phyloP scores from a whole-genome alignment of 805 yeast species.

The Maudiozyma bulderi region DNA sequence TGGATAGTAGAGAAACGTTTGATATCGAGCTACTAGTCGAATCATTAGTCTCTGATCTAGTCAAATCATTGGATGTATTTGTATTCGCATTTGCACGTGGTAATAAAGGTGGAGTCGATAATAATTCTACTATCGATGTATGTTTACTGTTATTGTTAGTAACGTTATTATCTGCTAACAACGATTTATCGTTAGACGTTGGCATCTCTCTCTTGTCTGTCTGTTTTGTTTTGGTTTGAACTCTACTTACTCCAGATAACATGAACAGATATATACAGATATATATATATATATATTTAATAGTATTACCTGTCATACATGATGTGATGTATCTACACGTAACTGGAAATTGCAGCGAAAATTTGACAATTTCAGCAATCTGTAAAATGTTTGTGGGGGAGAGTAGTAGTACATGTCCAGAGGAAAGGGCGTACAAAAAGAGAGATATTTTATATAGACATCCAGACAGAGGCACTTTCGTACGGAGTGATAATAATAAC shows the following conservation, averaged over 20 bases:
- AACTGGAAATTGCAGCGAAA: too few relatives aligned
- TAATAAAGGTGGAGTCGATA: conserved; percentile 68
- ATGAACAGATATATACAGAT: too few relatives aligned
- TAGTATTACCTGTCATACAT: neutral
- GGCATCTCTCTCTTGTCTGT: conserved; percentile 4
- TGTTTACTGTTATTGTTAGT: conserved; percentile 30
- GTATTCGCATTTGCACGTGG: conserved; percentile 12
- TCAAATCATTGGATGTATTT: neutral
- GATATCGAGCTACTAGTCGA: conserved; percentile 8
- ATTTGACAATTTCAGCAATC: too few relatives aligned
- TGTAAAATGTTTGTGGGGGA: too few relatives aligned
- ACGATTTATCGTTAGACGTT: conserved; percentile 6
- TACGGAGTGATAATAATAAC: too few relatives aligned
- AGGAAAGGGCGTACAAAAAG: too few relatives aligned
- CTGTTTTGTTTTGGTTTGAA: neutral
- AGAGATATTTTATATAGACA: too few relatives aligned
- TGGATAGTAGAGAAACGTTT: conserved; percentile 1
- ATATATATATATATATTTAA: too few relatives aligned
- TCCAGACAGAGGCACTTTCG: too few relatives aligned
- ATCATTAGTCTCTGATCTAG: conserved; percentile 5
- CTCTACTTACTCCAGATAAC: neutral
- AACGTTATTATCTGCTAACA: conserved; percentile 1
- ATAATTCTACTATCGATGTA: conserved; percentile 64
- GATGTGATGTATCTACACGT: too few relatives aligned
- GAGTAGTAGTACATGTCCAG: too few relatives aligned